phyloP scores from a whole-genome alignment of 306 rosid species.

The Canavalia ensiformis region DNA sequence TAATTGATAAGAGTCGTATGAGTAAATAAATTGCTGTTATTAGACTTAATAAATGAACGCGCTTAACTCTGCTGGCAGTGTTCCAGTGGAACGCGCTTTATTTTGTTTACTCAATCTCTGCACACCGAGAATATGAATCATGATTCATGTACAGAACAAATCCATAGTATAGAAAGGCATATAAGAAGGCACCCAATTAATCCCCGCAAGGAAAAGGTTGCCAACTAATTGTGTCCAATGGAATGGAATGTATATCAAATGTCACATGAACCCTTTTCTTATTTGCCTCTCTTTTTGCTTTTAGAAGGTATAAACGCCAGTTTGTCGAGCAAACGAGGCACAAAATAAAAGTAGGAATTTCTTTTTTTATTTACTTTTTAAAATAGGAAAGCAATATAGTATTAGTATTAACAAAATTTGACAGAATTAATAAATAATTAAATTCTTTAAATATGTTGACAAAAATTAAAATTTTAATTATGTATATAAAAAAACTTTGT shows the following conservation, averaged over 20 bases:
- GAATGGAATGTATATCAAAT: conserved; percentile 13
- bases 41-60: conserved; percentile 30
- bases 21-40: not conserved
- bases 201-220: conserved; percentile 29
- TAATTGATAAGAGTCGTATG: not conserved
- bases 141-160: conserved; percentile 9
- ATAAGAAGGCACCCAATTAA: conserved; percentile 13
- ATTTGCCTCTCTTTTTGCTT: conserved; percentile 11
- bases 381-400: not conserved
- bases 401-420: conserved; percentile 9
- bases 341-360: not conserved
- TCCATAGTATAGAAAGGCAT: conserved; percentile 3
- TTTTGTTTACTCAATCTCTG: not conserved
- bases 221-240: conserved; percentile 32
- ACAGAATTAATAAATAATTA: too few relatives aligned
- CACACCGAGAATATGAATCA: not conserved
- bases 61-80: conserved; percentile 39
- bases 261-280: conserved; percentile 45
- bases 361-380: not conserved
- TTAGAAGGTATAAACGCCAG: conserved; percentile 47
- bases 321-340: conserved; percentile 35
- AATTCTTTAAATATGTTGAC: too few relatives aligned
- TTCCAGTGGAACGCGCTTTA: conserved; percentile 28
- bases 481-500: too few relatives aligned
- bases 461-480: too few relatives aligned